Conservation (phyloP, 192 early-diverging fungal genomes). For the Backusella tarrabulga region DNA sequence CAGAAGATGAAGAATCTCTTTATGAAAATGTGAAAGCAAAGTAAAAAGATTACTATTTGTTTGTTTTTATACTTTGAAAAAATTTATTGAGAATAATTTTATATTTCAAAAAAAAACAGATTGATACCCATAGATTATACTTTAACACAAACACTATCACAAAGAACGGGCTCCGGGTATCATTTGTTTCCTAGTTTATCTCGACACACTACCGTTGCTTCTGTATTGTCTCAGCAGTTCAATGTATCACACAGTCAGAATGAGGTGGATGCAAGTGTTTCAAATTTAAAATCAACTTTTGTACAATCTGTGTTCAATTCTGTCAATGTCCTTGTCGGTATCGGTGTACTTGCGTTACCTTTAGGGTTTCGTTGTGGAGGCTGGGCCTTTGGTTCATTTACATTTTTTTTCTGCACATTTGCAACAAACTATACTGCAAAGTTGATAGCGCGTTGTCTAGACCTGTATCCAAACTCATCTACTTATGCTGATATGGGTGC, state of each 20-base stretch:
- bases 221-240: conserved; percentile 19
- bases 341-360: conserved; percentile 63
- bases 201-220: conserved; percentile 24
- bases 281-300: conserved; percentile 32
- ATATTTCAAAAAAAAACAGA: neutral
- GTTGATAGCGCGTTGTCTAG: conserved; percentile 45
- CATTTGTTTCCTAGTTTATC: conserved; percentile 24
- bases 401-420: conserved; percentile 42
- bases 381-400: conserved; percentile 52
- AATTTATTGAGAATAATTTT: neutral
- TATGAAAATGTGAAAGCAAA: conserved; percentile 7
- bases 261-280: neutral
- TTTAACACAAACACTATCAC: conserved; percentile 10
- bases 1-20: conserved; percentile 8
- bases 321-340: conserved; percentile 62
- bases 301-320: conserved; percentile 51
- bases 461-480: conserved; percentile 17
- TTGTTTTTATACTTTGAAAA: neutral
- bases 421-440: conserved; percentile 57
- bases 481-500: conserved; percentile 42
- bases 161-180: neutral
- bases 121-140: conserved; percentile 6
- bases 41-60: neutral
- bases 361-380: conserved; percentile 53
- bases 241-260: neutral